phyloP scores from a whole-genome alignment of 176 grass and related monocot genomes.

The Poa annua region DNA sequence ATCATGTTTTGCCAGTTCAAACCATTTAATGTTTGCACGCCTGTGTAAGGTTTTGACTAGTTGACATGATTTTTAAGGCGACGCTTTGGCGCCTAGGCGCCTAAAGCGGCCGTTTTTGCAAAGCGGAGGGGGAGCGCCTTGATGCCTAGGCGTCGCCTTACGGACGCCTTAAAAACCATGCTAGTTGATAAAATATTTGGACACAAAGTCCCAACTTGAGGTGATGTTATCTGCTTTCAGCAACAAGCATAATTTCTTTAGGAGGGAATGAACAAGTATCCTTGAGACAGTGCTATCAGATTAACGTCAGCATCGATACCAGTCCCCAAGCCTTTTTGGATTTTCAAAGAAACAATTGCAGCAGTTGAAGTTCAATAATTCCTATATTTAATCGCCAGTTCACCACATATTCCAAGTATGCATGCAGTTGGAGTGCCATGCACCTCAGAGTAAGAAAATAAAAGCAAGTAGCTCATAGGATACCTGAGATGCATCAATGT shows the following conservation, averaged over 20 bases:
- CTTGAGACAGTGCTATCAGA: not conserved
- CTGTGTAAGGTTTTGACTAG: too few relatives aligned
- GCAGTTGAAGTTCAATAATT: slow-evolving; percentile 7
- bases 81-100: too few relatives aligned
- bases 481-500: slow-evolving; percentile 79
- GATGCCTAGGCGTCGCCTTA: too few relatives aligned
- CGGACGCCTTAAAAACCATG: too few relatives aligned
- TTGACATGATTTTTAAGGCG: too few relatives aligned
- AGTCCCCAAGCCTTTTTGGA: not conserved
- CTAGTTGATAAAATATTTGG: slow-evolving; percentile 13
- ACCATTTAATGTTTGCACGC: not conserved
- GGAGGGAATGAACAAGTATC: not conserved
- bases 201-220: not conserved
- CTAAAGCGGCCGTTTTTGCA: too few relatives aligned
- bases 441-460: slow-evolving; percentile 26
- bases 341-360: slow-evolving; percentile 7
- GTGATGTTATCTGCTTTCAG: not conserved
- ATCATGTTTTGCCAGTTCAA: not conserved
- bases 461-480: slow-evolving; percentile 20
- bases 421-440: slow-evolving; percentile 6
- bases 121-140: too few relatives aligned
- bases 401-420: not conserved
- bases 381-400: slow-evolving; percentile 1
- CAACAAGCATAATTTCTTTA: not conserved
- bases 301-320: not conserved